Percentiles rank a stretch among this genome's conserved stretches.
These are phyloP conservation scores for Alloteropsis semialata DNA, from an alignment of 176 grass and related monocot genomes.

Conservation along the genomic window DNA sequence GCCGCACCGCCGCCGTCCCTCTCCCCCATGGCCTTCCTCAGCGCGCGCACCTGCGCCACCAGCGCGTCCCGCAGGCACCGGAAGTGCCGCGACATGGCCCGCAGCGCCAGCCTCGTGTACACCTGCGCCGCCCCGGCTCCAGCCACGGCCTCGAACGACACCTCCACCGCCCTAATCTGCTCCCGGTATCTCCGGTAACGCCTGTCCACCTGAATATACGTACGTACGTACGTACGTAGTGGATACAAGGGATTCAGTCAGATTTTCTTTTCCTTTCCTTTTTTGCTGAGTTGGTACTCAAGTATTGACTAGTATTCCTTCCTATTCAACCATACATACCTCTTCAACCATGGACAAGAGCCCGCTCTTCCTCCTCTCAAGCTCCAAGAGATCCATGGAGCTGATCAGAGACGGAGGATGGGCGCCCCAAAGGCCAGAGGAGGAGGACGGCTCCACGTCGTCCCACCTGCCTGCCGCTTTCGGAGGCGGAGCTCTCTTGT, in stretches of 20 bases:
- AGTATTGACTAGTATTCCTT: too few relatives aligned
- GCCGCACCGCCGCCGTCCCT: background rate
- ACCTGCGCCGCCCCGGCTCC: constrained; percentile 40
- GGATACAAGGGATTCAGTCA: too few relatives aligned
- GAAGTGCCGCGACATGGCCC: constrained; percentile 86
- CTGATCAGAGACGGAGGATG: constrained; percentile 33
- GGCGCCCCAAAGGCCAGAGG: constrained; percentile 4
- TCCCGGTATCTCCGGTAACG: constrained; percentile 62
- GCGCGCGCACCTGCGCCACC: constrained; percentile 28
- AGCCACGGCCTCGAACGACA: constrained; percentile 50
- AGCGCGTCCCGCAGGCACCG: constrained; percentile 58
- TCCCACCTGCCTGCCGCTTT: constrained; percentile 23
- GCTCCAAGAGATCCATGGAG: constrained; percentile 56
- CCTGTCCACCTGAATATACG: constrained; percentile 49
- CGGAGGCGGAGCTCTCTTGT: constrained; percentile 1
- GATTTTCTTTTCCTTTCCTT: too few relatives aligned
- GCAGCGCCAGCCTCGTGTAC: constrained; percentile 61
- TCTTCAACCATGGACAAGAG: constrained; percentile 67
- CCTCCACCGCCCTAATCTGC: constrained; percentile 47
- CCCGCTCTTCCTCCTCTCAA: constrained; percentile 55
- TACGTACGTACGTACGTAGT: too few relatives aligned
- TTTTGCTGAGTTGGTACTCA: too few relatives aligned
- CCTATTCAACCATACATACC: constrained; percentile 36
- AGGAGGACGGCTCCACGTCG: constrained; percentile 24
- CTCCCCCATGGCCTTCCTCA: constrained; percentile 40